A percentile compares a stretch with the other conserved stretches of the same genome.
Conservation (phyloP, 2,329 filamentous ascomycete species). For the Aurifilum marmelostoma region DNA sequence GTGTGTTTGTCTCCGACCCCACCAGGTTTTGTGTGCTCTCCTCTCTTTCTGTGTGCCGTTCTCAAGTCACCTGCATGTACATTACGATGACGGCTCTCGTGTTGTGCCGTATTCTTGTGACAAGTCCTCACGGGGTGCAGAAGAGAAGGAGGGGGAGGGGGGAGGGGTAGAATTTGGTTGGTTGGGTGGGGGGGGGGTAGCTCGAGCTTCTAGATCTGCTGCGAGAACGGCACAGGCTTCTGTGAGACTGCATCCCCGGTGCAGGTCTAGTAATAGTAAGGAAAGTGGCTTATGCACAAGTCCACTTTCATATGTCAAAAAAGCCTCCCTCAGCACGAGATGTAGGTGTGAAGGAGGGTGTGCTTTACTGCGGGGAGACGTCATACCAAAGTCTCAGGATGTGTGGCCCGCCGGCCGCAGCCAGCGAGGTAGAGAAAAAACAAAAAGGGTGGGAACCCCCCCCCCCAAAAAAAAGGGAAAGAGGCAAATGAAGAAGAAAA, state of each 20-base stretch:
- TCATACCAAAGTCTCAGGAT: slow-evolving; percentile 19
- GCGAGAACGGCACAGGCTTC: neutral
- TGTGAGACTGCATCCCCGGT: slow-evolving; percentile 1
- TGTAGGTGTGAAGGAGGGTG: neutral
- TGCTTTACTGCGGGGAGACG: slow-evolving; percentile 28
- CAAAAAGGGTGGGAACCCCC: neutral
- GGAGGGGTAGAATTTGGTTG: neutral
- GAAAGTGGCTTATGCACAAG: neutral
- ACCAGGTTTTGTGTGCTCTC: neutral
- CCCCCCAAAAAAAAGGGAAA: too few relatives aligned
- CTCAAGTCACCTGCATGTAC: neutral
- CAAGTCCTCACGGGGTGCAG: neutral
- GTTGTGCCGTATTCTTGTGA: neutral
- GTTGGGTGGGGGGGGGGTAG: neutral
- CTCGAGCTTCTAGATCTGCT: slow-evolving; percentile 3
- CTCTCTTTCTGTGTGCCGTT: slow-evolving; percentile 2
- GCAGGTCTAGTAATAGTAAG: neutral
- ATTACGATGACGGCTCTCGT: neutral
- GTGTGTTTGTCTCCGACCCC: neutral
- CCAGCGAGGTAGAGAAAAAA: neutral
- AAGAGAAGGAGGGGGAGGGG: neutral
- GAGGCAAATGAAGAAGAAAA: neutral
- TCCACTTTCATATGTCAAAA: slow-evolving; percentile 12
- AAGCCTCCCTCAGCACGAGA: slow-evolving; percentile 1
- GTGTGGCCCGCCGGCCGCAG: neutral